These are phyloP conservation scores for Vitis amurensis DNA, from an alignment of 164 flowering plant genomes.

Conservation along the genomic window DNA sequence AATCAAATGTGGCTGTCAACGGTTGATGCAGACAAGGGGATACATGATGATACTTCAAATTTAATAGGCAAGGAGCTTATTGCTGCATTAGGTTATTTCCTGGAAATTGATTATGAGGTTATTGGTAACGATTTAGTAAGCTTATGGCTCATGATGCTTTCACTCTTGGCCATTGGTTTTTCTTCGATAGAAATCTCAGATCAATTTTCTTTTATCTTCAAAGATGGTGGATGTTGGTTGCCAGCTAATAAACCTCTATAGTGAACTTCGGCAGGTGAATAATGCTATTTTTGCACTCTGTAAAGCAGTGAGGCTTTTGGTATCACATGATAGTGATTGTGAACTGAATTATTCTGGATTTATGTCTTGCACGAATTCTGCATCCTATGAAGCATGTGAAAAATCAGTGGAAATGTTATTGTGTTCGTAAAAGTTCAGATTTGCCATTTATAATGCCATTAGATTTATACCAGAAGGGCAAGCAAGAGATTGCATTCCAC, in stretches of 20 bases:
- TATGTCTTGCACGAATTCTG: slow-evolving; percentile 15
- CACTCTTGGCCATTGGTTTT: slow-evolving; percentile 36
- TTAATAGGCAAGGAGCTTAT: slow-evolving; percentile 55
- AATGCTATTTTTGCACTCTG: slow-evolving; percentile 63
- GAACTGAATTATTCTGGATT: slow-evolving; percentile 19
- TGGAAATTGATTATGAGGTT: slow-evolving; percentile 83
- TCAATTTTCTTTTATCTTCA: slow-evolving; percentile 27
- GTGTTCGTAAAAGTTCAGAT: slow-evolving; percentile 55
- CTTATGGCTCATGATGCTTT: slow-evolving; percentile 66
- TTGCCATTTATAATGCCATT: slow-evolving; percentile 53
- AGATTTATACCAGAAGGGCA: slow-evolving; percentile 91
- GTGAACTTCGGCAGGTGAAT: slow-evolving; percentile 88
- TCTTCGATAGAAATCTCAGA: slow-evolving; percentile 23
- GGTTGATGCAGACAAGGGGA: too few relatives aligned
- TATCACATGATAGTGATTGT: slow-evolving; percentile 20
- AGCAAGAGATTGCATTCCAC: slow-evolving; percentile 55
- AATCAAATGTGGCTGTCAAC: slow-evolving; percentile 23
- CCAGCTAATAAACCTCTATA: slow-evolving; percentile 60
- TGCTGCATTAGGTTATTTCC: slow-evolving; percentile 43
- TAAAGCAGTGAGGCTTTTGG: slow-evolving; percentile 59
- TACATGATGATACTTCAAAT: slow-evolving; percentile 24
- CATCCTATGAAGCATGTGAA: slow-evolving; percentile 34
- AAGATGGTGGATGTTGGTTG: slow-evolving; percentile 52
- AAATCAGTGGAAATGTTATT: slow-evolving; percentile 52
- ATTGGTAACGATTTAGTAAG: slow-evolving; percentile 55